These are phyloP conservation scores for Exophiala sideris DNA, from an alignment of 2,329 filamentous ascomycete species.

Conservation along the genomic window DNA sequence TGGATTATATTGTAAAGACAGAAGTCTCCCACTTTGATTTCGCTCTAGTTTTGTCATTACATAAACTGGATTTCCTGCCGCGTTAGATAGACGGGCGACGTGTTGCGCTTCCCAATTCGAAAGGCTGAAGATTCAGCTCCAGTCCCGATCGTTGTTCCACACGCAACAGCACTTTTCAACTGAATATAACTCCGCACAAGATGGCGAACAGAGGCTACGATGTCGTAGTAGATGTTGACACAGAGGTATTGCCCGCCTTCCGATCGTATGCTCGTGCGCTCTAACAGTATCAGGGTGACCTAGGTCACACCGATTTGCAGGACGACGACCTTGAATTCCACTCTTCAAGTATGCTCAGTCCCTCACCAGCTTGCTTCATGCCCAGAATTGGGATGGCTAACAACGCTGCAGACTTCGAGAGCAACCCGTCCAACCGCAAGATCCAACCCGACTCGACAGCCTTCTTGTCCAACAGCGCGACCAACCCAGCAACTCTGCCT, in stretches of 20 bases:
- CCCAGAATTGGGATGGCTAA: not conserved
- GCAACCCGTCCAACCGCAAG: conserved; percentile 50
- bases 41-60: not conserved
- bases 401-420: conserved; percentile 61
- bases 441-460: conserved; percentile 48
- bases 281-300: conserved; percentile 66
- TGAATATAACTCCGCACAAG: conserved; percentile 26
- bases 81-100: conserved; percentile 12
- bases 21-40: not conserved
- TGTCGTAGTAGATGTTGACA: conserved; percentile 95
- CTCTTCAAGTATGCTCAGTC: conserved; percentile 62
- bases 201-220: conserved; percentile 91
- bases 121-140: not conserved
- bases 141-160: not conserved
- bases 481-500: conserved; percentile 47
- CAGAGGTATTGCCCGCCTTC: conserved; percentile 64
- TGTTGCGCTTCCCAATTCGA: conserved; percentile 3
- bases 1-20: conserved; percentile 1
- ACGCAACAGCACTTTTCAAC: not conserved
- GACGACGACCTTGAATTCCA: conserved; percentile 96
- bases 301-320: conserved; percentile 96
- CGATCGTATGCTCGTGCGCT: not conserved
- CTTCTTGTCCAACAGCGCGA: conserved; percentile 52
- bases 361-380: not conserved
- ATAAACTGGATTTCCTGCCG: not conserved